Conservation (phyloP, 1,284 basidiomycete species). For the Thecaphora frezii region DNA sequence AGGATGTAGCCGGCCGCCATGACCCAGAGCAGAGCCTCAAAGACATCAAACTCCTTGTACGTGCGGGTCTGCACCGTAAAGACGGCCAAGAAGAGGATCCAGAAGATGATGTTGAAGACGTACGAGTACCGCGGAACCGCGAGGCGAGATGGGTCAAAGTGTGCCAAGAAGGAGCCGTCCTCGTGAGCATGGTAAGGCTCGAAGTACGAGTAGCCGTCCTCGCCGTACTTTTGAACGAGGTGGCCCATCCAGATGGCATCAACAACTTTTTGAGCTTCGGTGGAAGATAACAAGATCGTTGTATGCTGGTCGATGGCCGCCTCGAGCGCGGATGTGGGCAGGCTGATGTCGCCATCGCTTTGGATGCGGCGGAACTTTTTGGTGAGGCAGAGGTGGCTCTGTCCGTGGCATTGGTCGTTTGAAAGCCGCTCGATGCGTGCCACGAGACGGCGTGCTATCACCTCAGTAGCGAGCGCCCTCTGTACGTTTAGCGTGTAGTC, state of each 20-base stretch:
- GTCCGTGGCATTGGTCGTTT: conserved; percentile 8
- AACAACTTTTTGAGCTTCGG: conserved; percentile 31
- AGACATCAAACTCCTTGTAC: conserved; percentile 32
- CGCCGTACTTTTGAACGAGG: conserved; percentile 33
- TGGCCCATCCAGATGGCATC: conserved; percentile 46
- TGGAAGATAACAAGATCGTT: conserved; percentile 30
- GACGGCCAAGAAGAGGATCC: conserved; percentile 43
- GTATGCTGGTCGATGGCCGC: conserved; percentile 46
- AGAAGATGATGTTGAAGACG: conserved; percentile 39
- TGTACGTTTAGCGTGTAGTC: conserved; percentile 21
- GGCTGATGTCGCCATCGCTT: conserved; percentile 34
- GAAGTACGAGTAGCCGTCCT: conserved; percentile 36
- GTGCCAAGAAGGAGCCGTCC: conserved; percentile 33
- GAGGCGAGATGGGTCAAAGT: conserved; percentile 41
- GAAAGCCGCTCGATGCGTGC: conserved; percentile 28
- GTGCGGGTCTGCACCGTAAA: conserved; percentile 43
- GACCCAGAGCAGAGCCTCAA: conserved; percentile 41
- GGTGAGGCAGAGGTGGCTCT: conserved; percentile 31
- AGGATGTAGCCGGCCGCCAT: conserved; percentile 45
- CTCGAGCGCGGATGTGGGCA: conserved; percentile 44
- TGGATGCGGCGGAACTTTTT: conserved; percentile 42
- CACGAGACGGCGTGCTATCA: conserved; percentile 40
- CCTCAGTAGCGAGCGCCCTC: conserved; percentile 36
- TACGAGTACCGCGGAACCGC: conserved; percentile 45
- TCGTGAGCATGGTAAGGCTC: conserved; percentile 35